Percentiles rank a stretch among this genome's conserved stretches.
Evolutionary conservation across 176 grass and related monocot species (phyloP).

Genomic region (Eremochloa ophiuroides): DNA sequence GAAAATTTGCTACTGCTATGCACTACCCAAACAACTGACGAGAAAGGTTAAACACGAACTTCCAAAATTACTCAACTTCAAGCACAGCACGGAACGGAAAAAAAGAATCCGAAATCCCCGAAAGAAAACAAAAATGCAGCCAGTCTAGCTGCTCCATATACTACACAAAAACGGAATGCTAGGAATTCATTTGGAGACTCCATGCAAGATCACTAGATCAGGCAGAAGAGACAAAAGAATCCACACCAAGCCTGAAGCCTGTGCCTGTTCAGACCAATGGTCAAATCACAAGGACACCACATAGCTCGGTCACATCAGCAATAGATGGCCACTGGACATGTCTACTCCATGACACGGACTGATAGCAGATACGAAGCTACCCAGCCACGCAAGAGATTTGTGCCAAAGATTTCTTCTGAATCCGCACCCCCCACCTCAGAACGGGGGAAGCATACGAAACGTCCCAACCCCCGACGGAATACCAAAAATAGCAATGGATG

Average conservation of each 20-base stretch:
- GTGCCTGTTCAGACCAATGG: neutral
- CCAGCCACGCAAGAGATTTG: conserved; percentile 15
- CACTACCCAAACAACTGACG: neutral
- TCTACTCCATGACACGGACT: neutral
- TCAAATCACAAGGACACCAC: neutral
- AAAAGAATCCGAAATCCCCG: neutral
- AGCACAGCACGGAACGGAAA: neutral
- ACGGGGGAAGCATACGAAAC: conserved; percentile 4
- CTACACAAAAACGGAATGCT: neutral
- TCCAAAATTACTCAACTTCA: neutral
- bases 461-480: neutral
- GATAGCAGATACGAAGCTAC: neutral
- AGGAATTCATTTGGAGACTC: neutral
- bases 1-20: neutral
- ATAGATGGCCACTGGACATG: neutral
- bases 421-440: too few species aligned
- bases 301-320: conserved; percentile 6
- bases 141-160: neutral
- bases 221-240: conserved; percentile 9
- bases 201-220: conserved; percentile 9
- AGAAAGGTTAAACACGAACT: neutral
- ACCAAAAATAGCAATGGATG: neutral
- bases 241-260: neutral
- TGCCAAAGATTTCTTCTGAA: neutral
- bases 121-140: neutral